These are phyloP conservation scores for Cardiospermum halicacabum DNA, from an alignment of 345 rosid species.

Conservation along the genomic window DNA sequence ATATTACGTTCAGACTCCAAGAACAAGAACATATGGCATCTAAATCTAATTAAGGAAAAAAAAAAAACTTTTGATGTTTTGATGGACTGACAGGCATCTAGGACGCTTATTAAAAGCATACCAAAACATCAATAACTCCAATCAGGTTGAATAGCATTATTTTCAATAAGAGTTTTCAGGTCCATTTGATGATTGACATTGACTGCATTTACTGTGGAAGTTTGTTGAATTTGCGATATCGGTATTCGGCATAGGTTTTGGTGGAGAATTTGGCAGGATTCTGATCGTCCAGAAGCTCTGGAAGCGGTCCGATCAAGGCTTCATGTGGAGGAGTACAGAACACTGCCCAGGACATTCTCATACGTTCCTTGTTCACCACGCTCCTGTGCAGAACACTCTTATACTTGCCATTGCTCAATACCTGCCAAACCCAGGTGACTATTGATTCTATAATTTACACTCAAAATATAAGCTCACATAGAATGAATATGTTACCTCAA, in stretches of 20 bases:
- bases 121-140: too few relatives aligned
- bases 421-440: conserved; percentile 30
- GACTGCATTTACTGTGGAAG: conserved; percentile 28
- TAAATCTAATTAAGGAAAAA: too few relatives aligned
- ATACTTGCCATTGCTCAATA: conserved; percentile 52
- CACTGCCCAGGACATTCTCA: conserved; percentile 54
- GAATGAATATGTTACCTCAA: conserved; percentile 34
- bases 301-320: conserved; percentile 38
- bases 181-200: background rate
- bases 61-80: too few relatives aligned
- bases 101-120: too few relatives aligned
- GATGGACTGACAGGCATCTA: too few relatives aligned
- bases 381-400: conserved; percentile 51
- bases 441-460: too few relatives aligned
- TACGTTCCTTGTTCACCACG: conserved; percentile 36
- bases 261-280: conserved; percentile 34
- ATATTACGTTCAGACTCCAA: too few relatives aligned
- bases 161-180: background rate
- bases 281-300: conserved; percentile 32
- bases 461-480: too few relatives aligned
- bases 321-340: conserved; percentile 37
- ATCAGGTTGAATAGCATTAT: background rate
- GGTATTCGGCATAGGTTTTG: conserved; percentile 41
- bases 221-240: conserved; percentile 39
- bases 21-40: too few relatives aligned